Evolutionary conservation across 1,284 basidiomycete species (phyloP).

Genomic region (Melampsora larici-populina): DNA sequence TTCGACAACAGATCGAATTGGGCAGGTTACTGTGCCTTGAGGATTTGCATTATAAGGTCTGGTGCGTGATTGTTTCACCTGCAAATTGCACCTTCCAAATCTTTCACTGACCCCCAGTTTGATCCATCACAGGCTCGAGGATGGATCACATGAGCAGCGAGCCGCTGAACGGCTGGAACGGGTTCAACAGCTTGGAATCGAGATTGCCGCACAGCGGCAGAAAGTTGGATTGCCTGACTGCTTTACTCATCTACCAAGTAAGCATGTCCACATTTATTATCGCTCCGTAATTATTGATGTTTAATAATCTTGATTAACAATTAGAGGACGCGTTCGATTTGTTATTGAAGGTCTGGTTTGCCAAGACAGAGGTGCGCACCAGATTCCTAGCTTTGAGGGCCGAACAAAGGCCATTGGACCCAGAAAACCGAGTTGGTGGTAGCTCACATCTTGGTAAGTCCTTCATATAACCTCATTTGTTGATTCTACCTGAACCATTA

Average conservation of each 20-base stretch:
- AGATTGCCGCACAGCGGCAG: too few relatives aligned
- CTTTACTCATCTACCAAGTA: too few relatives aligned
- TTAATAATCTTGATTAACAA: too few relatives aligned
- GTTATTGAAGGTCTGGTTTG: conserved; percentile 22
- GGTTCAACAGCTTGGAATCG: too few relatives aligned
- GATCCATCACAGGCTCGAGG: too few relatives aligned
- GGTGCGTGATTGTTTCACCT: not conserved
- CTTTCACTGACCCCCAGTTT: too few relatives aligned
- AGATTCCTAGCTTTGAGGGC: not conserved
- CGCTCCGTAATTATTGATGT: too few relatives aligned
- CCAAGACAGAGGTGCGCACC: not conserved
- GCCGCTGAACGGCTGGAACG: too few relatives aligned
- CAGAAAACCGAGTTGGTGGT: not conserved
- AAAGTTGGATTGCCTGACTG: too few relatives aligned
- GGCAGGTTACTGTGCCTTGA: not conserved
- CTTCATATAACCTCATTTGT: not conserved
- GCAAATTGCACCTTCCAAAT: too few relatives aligned
- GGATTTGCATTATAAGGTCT: not conserved
- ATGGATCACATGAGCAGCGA: too few relatives aligned
- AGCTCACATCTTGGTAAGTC: conserved; percentile 6
- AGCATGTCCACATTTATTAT: too few relatives aligned
- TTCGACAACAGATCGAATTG: not conserved
- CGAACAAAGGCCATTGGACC: conserved; percentile 16
- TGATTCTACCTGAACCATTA: not conserved
- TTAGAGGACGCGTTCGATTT: not conserved